Evolutionary conservation across 352 stramenopile species (phyloP).

Genomic region (Phytophthora podocarpi): DNA sequence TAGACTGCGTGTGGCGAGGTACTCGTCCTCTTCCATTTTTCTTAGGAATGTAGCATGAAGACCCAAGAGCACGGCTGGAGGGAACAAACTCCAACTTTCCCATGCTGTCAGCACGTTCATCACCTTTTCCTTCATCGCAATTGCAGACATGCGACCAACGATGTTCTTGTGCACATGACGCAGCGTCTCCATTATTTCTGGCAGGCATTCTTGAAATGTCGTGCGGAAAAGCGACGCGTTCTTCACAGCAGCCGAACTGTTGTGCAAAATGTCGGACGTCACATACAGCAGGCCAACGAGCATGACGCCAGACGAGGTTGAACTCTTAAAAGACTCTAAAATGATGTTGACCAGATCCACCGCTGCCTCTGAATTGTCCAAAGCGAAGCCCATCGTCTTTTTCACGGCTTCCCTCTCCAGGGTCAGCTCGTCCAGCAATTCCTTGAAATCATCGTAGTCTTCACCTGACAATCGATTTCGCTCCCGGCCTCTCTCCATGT

Average conservation of each 20-base stretch:
- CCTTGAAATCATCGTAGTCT: conserved; percentile 62
- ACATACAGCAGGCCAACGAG: conserved; percentile 80
- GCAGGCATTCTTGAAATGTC: conserved; percentile 83
- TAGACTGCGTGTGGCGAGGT: conserved; percentile 23
- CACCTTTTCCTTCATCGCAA: conserved; percentile 84
- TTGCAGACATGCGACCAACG: conserved; percentile 75
- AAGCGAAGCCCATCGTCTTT: conserved; percentile 72
- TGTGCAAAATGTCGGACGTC: conserved; percentile 90
- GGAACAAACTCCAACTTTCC: conserved; percentile 84
- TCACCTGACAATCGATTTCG: conserved; percentile 51
- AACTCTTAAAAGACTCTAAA: conserved; percentile 46
- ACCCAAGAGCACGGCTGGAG: conserved; percentile 72
- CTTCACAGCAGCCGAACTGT: conserved; percentile 86
- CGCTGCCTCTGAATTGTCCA: conserved; percentile 82
- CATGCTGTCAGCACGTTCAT: conserved; percentile 74
- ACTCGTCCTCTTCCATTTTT: conserved; percentile 70
- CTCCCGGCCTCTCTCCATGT: conserved; percentile 66
- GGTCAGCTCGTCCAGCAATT: conserved; percentile 48
- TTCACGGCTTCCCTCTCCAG: conserved; percentile 77
- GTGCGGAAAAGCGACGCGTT: conserved; percentile 91
- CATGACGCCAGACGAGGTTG: conserved; percentile 43
- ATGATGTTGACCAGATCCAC: conserved; percentile 70
- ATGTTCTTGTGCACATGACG: conserved; percentile 59
- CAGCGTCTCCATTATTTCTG: conserved; percentile 72
- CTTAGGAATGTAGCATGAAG: conserved; percentile 81